Evolutionary conservation across 345 rosid species (phyloP), one percentile per base, ranked within the genome.

Genomic region (Durio zibethinus): DNA sequence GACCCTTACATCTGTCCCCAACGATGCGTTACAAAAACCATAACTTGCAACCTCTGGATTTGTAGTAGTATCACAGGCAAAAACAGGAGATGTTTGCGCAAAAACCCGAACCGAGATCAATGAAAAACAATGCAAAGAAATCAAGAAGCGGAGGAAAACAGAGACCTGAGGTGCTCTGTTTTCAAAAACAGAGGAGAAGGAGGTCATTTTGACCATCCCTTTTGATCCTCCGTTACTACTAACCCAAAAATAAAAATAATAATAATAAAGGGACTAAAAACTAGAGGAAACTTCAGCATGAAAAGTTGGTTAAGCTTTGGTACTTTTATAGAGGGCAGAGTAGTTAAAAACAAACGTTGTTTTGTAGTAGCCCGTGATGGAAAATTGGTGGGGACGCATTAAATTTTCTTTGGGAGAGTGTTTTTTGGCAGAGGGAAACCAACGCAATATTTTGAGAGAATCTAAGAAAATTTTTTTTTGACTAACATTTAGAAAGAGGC

Each of bases 21-120:
- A 35, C 33, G 84, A 81, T 23, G 53, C 23, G 67, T 96, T 79
- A 66, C 97, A 96, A 83, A 96, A 96, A 7, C 86, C 91, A 6
- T 85, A 81, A 12, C 83, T 77, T 15, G 80, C 85, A 35, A 93
- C 54, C 11, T 87, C 69, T 0, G 99, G 83, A 71, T 88, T 83
- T 15, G 31, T 74, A 21, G 64, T 82, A 3, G 86, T 88, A 57
- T 93, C 95, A 42, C 99, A 96, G 43, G 98, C 98, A 61, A 91
- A 92, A 40, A 86, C 86, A 0, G 99, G 89, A 3, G 79, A 67
- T 10, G 93, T 52, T 50, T 91, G 96, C 5, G 84, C 85, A 0
- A 29, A 69, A 48, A 78, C 91, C 21, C 36, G 73, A 57, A 0
- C 54, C 18, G 50, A 67, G 15, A 67, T 15, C 42, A 62, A 60